A percentile compares a stretch with the other conserved stretches of the same genome.
These are phyloP conservation scores for Ceratobasidium sp. DNA, from an alignment of 1,284 basidiomycete species.

Conservation along the genomic window DNA sequence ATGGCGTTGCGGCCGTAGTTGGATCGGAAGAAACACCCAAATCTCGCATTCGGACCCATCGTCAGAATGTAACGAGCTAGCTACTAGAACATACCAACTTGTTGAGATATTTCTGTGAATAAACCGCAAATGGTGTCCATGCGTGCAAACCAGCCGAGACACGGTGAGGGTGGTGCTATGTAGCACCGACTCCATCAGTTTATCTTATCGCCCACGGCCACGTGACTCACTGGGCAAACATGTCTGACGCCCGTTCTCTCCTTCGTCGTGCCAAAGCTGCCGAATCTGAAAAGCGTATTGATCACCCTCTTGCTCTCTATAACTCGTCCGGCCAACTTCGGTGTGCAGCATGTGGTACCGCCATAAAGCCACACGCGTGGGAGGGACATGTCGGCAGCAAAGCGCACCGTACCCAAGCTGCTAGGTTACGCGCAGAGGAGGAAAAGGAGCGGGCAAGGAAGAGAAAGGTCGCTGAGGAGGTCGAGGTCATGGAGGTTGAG, in stretches of 20 bases:
- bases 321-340: conserved; percentile 70
- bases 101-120: too few relatives aligned
- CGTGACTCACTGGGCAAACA: conserved; percentile 1
- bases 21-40: too few relatives aligned
- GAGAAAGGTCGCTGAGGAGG: conserved; percentile 51
- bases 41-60: too few relatives aligned
- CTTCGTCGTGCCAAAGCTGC: conserved; percentile 48
- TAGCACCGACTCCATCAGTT: not conserved
- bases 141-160: too few relatives aligned
- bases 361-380: conserved; percentile 82
- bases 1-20: too few relatives aligned
- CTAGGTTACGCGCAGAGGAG: conserved; percentile 66
- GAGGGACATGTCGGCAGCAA: conserved; percentile 86
- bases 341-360: conserved; percentile 70
- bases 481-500: conserved; percentile 52
- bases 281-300: conserved; percentile 59
- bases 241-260: conserved; percentile 49
- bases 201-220: conserved; percentile 14
- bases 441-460: conserved; percentile 55
- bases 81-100: too few relatives aligned
- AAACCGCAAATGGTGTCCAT: too few relatives aligned
- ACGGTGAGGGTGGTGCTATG: not conserved
- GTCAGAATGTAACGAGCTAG: too few relatives aligned
- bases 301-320: conserved; percentile 78
- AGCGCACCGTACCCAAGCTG: conserved; percentile 71